These are phyloP conservation scores for Fonsecaea pugnacius DNA, from an alignment of 2,329 filamentous ascomycete species.

Conservation along the genomic window DNA sequence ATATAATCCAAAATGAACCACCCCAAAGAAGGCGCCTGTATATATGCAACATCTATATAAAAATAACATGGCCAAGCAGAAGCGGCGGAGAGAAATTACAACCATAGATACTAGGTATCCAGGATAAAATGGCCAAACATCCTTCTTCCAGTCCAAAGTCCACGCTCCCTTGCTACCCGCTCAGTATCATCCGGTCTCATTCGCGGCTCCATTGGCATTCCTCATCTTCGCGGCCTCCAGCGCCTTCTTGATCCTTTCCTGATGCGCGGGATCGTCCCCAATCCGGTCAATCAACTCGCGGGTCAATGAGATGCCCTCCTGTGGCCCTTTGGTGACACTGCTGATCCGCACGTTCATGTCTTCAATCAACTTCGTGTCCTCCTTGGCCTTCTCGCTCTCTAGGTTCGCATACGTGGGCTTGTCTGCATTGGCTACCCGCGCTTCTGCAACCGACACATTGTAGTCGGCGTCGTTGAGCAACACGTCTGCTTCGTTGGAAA, in stretches of 20 bases:
- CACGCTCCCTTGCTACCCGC: background rate
- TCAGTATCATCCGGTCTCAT: background rate
- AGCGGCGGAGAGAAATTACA: background rate
- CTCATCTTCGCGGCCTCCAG: conserved; percentile 60
- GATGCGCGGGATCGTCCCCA: conserved; percentile 48
- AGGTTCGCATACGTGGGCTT: conserved; percentile 49
- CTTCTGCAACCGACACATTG: conserved; percentile 59
- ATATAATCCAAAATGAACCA: no score
- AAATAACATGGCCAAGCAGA: no score
- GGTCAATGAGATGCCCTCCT: conserved; percentile 45
- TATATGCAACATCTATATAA: no score
- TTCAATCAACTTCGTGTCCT: conserved; percentile 52
- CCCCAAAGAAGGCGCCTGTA: no score
- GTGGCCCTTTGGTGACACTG: conserved; percentile 47
- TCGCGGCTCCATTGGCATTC: conserved; percentile 43
- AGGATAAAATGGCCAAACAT: no score
- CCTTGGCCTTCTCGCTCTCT: conserved; percentile 53
- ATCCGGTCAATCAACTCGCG: conserved; percentile 46
- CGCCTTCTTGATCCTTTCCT: conserved; percentile 54
- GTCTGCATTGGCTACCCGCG: conserved; percentile 51
- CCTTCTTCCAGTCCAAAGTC: background rate
- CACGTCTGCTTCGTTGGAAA: conserved; percentile 55
- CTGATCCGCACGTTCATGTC: conserved; percentile 49
- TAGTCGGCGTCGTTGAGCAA: conserved; percentile 58
- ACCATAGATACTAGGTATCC: background rate